Evolutionary conservation across 2,329 filamentous ascomycete species (phyloP), one percentile per base, ranked within the genome.

Genomic region (Diaporthe sp.): DNA sequence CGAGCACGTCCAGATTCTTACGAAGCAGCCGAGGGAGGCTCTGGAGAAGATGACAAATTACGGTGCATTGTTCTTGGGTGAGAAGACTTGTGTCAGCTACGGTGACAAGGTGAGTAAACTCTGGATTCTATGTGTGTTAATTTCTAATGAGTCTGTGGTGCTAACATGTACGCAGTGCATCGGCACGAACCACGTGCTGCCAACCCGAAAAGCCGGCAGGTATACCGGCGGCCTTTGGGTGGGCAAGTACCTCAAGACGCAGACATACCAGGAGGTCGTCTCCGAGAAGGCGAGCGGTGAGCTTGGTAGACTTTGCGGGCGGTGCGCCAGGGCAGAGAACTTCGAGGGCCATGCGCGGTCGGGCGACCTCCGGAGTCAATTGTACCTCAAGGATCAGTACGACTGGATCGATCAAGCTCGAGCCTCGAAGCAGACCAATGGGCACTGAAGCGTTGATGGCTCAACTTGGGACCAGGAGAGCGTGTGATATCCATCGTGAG

Each of bases 181-280:
- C 75, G 88, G 88, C 1, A 90, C 88, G 3, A 90, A 90, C 78
- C 88, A 90, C 78, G 88, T 90, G 3, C 82, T 90, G 0, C 88
- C 88, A 0, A 90, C 88, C 0, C 82, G 84, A 2, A 84, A 84
- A 28, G 87, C 87, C 0, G 85, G 86, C 0, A 80, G 86, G 3
- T 90, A 87, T 78, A 90, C 88, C 0, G 88, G 88, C 2, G 88
- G 88, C 1, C 82, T 90, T 4, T 90, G 88, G 88, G 88, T 90
- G 2, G 88, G 88, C n/a, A 90, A 90, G 79, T 90, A 84, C 77
- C 81, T 90, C 22, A 83, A 85, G 46, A 90, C 88, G 0, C 82
- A 85, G n/a, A 90, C 88, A 0, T 90, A 90, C 77, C 88, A 90
- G 78, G 87, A 89, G 76, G 87, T 90, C 0, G 81, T 79, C 1